Evolutionary conservation across 345 rosid genomes (phyloP).

Genomic region (Carallia brachiata): DNA sequence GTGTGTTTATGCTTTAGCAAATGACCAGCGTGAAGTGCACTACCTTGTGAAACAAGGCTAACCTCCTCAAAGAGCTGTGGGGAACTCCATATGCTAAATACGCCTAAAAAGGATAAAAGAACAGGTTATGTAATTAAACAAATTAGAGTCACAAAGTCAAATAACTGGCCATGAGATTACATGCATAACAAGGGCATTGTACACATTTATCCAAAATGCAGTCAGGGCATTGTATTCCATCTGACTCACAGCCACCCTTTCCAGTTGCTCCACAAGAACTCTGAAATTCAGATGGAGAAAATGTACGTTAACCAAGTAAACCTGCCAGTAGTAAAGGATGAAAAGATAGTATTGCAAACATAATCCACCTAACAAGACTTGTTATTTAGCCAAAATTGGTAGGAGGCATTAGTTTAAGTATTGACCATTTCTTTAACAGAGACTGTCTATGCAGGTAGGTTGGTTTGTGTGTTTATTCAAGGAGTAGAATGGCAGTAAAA

Average conservation of each 20-base stretch:
- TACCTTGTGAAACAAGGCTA: constrained; percentile 95
- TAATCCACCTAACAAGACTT: too few relatives aligned
- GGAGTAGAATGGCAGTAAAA: too few relatives aligned
- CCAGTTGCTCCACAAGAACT: constrained; percentile 83
- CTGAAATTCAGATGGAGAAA: constrained; percentile 41
- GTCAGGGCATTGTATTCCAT: constrained; percentile 58
- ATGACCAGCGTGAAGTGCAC: constrained; percentile 23
- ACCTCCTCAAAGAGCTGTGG: constrained; percentile 60
- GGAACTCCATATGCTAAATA: constrained; percentile 85
- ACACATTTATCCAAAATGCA: constrained; percentile 92
- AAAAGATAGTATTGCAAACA: not conserved
- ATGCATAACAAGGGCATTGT: constrained; percentile 92
- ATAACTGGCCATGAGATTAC: constrained; percentile 37
- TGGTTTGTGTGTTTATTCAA: too few relatives aligned
- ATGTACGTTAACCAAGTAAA: not conserved
- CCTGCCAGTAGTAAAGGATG: not conserved
- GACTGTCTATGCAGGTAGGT: too few relatives aligned
- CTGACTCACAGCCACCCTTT: constrained; percentile 53
- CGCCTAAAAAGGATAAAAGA: constrained; percentile 47
- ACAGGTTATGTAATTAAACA: constrained; percentile 5
- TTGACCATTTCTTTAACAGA: too few relatives aligned
- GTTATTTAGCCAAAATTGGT: too few relatives aligned
- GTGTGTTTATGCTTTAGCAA: not conserved
- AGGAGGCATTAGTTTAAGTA: too few relatives aligned
- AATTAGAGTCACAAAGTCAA: constrained; percentile 1